phyloP scores from a whole-genome alignment of 2,329 filamentous ascomycete species.

The Tolypocladium album region DNA sequence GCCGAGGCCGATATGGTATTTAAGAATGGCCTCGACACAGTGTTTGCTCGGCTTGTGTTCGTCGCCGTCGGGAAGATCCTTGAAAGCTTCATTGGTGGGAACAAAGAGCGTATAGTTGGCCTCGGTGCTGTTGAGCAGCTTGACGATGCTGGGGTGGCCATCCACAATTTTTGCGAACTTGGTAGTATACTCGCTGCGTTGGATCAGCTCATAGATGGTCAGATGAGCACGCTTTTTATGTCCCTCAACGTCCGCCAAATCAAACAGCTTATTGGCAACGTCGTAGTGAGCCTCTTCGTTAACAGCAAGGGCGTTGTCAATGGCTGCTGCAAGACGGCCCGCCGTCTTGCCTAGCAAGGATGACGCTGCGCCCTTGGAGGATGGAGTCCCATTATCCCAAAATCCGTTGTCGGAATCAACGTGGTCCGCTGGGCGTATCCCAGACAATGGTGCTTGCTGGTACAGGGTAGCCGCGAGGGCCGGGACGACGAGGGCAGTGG shows the following conservation, averaged over 20 bases:
- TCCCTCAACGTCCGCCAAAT: not conserved
- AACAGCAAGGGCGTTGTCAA: constrained; percentile 1
- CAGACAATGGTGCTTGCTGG: not conserved
- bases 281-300: not conserved
- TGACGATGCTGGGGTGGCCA: constrained; percentile 59
- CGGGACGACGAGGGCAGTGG: not conserved
- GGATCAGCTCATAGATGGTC: constrained; percentile 73
- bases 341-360: not conserved
- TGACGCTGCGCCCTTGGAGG: not conserved
- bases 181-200: constrained; percentile 63
- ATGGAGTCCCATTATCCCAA: not conserved
- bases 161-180: constrained; percentile 68
- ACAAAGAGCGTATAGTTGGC: constrained; percentile 74
- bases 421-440: not conserved
- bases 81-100: constrained; percentile 67
- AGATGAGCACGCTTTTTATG: not conserved
- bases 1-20: constrained; percentile 65
- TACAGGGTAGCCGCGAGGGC: not conserved
- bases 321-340: not conserved
- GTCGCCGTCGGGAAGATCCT: constrained; percentile 39
- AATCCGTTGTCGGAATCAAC: not conserved
- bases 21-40: constrained; percentile 54
- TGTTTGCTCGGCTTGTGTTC: constrained; percentile 57
- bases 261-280: not conserved
- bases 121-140: constrained; percentile 62